Evolutionary conservation across 2,329 filamentous ascomycete species (phyloP).

Genomic region (Aspergillus cejpii): DNA sequence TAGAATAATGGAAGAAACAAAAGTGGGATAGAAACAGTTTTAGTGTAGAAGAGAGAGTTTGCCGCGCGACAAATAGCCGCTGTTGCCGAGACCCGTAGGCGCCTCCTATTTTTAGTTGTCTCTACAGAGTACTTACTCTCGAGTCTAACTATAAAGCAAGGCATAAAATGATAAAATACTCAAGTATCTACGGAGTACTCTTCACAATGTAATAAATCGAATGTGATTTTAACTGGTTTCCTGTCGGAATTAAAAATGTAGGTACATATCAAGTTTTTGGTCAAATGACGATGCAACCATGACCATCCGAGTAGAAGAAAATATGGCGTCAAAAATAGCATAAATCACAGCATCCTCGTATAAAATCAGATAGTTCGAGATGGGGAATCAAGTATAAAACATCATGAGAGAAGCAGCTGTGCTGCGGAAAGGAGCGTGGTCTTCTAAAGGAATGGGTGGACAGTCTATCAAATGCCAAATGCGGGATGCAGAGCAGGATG

Average conservation of each 20-base stretch:
- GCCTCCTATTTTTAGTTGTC: neutral
- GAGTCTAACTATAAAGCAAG: no score
- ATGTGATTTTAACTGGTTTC: neutral
- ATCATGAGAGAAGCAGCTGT: constrained; percentile 12
- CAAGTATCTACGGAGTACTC: no score
- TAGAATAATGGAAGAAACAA: neutral
- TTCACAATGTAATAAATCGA: no score
- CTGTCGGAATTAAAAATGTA: neutral
- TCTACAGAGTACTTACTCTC: no score
- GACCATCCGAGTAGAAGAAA: neutral
- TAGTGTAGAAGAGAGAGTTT: neutral
- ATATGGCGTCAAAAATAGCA: neutral
- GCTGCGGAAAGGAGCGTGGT: constrained; percentile 13
- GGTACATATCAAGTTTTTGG: neutral
- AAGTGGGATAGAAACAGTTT: neutral
- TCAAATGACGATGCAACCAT: neutral
- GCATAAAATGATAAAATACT: no score
- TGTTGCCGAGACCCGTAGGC: neutral
- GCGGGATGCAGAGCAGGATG: neutral
- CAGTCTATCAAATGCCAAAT: constrained; percentile 13
- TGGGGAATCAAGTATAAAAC: constrained; percentile 6
- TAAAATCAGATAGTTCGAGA: neutral
- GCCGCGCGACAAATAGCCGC: neutral
- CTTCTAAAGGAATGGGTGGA: constrained; percentile 16
- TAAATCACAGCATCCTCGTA: neutral